Evolutionary conservation across 257 asterid species (phyloP), one percentile per base, ranked within the genome.

Genomic region (Plantago major): DNA sequence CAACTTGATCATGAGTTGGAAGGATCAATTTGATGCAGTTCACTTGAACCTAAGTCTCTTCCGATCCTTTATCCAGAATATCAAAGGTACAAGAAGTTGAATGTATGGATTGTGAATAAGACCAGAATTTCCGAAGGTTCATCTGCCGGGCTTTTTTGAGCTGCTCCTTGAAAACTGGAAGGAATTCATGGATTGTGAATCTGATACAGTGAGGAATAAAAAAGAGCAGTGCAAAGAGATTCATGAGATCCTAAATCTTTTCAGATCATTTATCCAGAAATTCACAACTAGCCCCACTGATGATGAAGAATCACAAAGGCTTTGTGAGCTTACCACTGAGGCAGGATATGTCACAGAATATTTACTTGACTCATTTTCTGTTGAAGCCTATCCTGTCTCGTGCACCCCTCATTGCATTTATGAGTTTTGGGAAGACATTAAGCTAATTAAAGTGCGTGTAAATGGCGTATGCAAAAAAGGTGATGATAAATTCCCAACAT

Each of bases 361-460:
- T 14, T 7, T 57, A 8, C 45, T 65, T 10, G 38, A 65, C 19
- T 65, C 47, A 7, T 45, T 16, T 44, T 7, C 22, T 11, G 6
- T 7, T 4, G n/a, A 55, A 55, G 56, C 17, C 46, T 9, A 28
- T 65, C 70, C 70, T n/a, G 7, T 57, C 58, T 15, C 58, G 7
- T 7, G 37, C 37, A 30, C 37, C 37, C 5, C 37, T 30, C 37
- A 5, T 30, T 30, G 37, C 4, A 5, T 30, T 30, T 30, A 3
- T 30, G 37, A 30, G 37, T 30, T 30, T 30, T 2, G 4, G 37
- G 37, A 30, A 30, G 4, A 30, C 37, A 30, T 30, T 5, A 30
- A 30, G 37, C 37, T 3, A 30, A 30, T 30, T 30, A 30, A 30
- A 30, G 37, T 30, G 3, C 37, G 3, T 2, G 5, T 30, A 5